A percentile compares a stretch with the other conserved stretches of the same genome.
These are phyloP conservation scores for Anthoceros angustus DNA, from an alignment of 225 moss, liverwort and hornwort genomes.

Conservation along the genomic window DNA sequence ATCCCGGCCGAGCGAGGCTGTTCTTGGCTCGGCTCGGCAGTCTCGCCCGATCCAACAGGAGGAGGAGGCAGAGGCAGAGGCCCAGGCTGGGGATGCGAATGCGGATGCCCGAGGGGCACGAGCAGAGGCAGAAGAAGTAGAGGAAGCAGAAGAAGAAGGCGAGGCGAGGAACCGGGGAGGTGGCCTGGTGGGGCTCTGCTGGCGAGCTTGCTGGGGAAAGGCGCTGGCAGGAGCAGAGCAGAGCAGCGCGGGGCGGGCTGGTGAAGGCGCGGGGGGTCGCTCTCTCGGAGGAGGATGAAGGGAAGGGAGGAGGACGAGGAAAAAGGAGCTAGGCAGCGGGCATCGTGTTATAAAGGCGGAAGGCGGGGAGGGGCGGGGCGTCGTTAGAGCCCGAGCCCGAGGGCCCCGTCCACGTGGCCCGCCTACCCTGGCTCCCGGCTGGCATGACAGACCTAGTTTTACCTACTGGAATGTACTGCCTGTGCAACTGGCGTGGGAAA, in stretches of 20 bases:
- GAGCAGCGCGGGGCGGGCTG: neutral
- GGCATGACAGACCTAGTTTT: neutral
- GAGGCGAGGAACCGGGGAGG: too few species aligned
- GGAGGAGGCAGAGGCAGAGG: too few species aligned
- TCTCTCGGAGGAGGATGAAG: neutral
- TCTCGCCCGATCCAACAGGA: too few species aligned
- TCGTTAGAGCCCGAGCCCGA: neutral
- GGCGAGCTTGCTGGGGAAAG: neutral
- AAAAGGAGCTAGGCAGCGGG: neutral
- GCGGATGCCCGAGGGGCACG: too few species aligned
- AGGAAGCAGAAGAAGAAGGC: too few species aligned
- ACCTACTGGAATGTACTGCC: too few species aligned
- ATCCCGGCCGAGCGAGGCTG: too few species aligned
- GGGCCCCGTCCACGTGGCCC: constrained; percentile 1
- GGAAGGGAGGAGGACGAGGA: neutral
- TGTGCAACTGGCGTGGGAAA: too few species aligned
- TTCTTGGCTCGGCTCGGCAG: too few species aligned
- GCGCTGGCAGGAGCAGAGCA: neutral
- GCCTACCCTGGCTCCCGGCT: neutral
- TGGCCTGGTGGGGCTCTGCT: neutral
- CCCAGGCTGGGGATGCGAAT: too few species aligned
- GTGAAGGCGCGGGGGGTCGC: neutral
- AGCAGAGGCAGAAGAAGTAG: too few species aligned
- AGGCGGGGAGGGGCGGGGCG: neutral
- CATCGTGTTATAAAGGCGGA: neutral